A percentile compares a stretch with the other conserved stretches of the same genome.
These are phyloP conservation scores for Boletus calvinii DNA, from an alignment of 1,284 basidiomycete species.

Conservation along the genomic window DNA sequence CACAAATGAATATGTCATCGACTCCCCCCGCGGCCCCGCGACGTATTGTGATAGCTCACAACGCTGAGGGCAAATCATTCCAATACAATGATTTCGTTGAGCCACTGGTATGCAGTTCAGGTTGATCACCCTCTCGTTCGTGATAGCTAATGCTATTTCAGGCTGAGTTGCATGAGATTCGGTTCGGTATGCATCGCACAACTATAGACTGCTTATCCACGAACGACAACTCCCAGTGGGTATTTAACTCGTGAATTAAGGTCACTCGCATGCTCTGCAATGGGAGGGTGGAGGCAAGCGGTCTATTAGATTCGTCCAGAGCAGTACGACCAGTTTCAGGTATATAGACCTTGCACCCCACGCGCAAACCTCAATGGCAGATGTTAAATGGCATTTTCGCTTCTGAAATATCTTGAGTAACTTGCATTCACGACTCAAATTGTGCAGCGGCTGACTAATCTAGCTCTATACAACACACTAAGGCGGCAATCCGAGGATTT, in stretches of 20 bases:
- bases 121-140: neutral
- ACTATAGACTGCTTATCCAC: slow-evolving; percentile 33
- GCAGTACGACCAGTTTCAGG: slow-evolving; percentile 32
- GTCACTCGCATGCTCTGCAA: slow-evolving; percentile 36
- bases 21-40: slow-evolving; percentile 21
- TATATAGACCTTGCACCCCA: no score
- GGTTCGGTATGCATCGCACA: slow-evolving; percentile 44
- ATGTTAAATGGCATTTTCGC: no score
- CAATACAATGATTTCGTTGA: slow-evolving; percentile 33
- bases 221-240: slow-evolving; percentile 45
- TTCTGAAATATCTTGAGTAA: no score
- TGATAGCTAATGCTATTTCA: slow-evolving; percentile 10
- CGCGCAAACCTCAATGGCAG: no score
- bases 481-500: no score
- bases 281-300: slow-evolving; percentile 41
- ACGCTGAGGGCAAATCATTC: slow-evolving; percentile 38
- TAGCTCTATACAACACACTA: no score
- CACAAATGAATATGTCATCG: neutral
- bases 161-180: slow-evolving; percentile 34
- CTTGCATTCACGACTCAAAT: no score
- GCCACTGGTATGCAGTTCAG: slow-evolving; percentile 3
- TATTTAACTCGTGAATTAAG: slow-evolving; percentile 14
- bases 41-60: slow-evolving; percentile 53
- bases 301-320: slow-evolving; percentile 18
- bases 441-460: no score